Evolutionary conservation across 768 basidiomycete genomes (phyloP).

Genomic region (Leccinum variicolor): DNA sequence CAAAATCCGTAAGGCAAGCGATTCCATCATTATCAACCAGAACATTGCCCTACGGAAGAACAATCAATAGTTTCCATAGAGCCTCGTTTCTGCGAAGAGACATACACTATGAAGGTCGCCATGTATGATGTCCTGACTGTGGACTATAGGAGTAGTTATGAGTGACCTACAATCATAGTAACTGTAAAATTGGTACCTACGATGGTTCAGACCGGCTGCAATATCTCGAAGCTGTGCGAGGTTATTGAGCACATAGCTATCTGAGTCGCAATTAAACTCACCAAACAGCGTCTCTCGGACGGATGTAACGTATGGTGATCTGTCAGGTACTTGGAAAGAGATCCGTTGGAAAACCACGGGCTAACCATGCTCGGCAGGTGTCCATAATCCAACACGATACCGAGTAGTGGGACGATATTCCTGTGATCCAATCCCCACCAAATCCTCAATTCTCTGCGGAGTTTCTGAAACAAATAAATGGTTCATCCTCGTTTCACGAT

Average conservation of each 20-base stretch:
- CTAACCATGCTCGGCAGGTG: slow-evolving; percentile 30
- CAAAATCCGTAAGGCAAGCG: slow-evolving; percentile 50
- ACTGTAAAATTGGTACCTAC: slow-evolving; percentile 10
- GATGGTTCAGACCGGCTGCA: slow-evolving; percentile 20
- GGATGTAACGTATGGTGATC: background rate
- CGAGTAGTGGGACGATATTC: slow-evolving; percentile 32
- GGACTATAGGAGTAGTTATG: slow-evolving; percentile 17
- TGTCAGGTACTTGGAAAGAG: slow-evolving; percentile 20
- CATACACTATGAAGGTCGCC: slow-evolving; percentile 37
- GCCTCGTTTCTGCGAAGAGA: background rate
- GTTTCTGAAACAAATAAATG: slow-evolving; percentile 9
- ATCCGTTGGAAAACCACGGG: slow-evolving; percentile 31
- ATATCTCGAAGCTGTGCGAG: slow-evolving; percentile 18
- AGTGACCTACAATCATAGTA: background rate
- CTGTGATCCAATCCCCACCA: slow-evolving; percentile 15
- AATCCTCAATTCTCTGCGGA: slow-evolving; percentile 28
- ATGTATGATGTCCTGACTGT: slow-evolving; percentile 26
- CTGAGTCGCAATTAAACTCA: slow-evolving; percentile 1
- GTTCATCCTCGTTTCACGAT: background rate
- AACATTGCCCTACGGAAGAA: slow-evolving; percentile 35
- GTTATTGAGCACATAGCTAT: background rate
- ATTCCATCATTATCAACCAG: slow-evolving; percentile 37
- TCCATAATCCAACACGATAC: slow-evolving; percentile 30
- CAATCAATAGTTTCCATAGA: background rate
- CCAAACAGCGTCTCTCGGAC: slow-evolving; percentile 6